A percentile compares a stretch with the other conserved stretches of the same genome.
These are phyloP conservation scores for Cryphonectria naterciae DNA, from an alignment of 2,329 filamentous ascomycete genomes.

Conservation along the genomic window DNA sequence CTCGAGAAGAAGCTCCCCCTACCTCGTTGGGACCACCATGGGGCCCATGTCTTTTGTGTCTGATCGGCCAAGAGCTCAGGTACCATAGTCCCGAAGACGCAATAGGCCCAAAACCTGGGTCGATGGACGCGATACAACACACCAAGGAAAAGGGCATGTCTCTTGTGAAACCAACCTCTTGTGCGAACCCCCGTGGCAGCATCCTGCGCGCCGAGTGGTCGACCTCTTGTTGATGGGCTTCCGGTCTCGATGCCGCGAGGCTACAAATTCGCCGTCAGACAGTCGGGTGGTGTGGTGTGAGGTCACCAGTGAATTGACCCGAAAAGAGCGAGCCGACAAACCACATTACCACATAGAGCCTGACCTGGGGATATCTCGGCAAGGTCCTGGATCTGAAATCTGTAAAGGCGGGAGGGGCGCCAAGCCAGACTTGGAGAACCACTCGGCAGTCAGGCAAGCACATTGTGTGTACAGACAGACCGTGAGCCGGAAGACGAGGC, in stretches of 20 bases:
- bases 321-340: background rate
- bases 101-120: background rate
- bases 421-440: background rate
- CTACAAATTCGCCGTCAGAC: background rate
- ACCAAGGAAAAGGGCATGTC: conserved; percentile 3
- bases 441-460: background rate
- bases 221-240: background rate
- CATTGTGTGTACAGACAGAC: background rate
- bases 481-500: background rate
- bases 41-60: conserved; percentile 1
- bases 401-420: background rate
- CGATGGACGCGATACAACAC: conserved; percentile 2
- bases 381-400: background rate
- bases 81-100: background rate
- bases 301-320: background rate
- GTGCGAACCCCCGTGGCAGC: conserved; percentile 14
- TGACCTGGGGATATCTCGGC: conserved; percentile 3
- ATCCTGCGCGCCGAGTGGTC: conserved; percentile 23
- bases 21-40: background rate
- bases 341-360: background rate
- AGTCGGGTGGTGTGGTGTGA: conserved; percentile 2
- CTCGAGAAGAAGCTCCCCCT: background rate
- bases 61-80: background rate
- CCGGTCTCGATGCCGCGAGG: background rate
- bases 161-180: background rate